Evolutionary conservation across 108 stramenopile species (phyloP).

Genomic region (Schizochytrium sp.): DNA sequence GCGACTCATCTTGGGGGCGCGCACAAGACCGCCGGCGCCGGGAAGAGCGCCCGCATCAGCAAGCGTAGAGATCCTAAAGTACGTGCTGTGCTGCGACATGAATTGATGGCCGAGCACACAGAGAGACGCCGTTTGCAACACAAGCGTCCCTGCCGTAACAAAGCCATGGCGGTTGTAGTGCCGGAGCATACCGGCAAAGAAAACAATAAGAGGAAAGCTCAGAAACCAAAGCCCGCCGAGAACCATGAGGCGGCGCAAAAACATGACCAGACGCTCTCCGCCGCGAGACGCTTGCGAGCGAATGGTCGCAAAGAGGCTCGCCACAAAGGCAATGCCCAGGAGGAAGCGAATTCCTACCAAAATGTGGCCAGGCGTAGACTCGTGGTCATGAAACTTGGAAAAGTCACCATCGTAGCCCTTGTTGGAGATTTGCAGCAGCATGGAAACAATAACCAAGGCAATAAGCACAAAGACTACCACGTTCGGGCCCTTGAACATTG

Average conservation of each 20-base stretch:
- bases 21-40: conserved; percentile 4
- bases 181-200: background rate
- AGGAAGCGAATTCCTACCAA: background rate
- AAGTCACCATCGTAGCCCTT: conserved; percentile 2
- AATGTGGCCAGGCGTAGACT: background rate
- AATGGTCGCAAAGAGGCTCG: background rate
- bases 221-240: conserved; percentile 3
- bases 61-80: background rate
- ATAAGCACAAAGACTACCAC: background rate
- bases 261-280: background rate
- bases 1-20: conserved; percentile 4
- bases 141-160: background rate
- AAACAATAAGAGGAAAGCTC: background rate
- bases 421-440: background rate
- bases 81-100: conserved; percentile 18
- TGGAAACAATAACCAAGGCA: background rate
- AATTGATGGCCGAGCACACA: background rate
- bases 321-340: background rate
- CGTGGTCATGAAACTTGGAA: background rate
- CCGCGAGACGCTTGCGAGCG: background rate
- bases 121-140: background rate
- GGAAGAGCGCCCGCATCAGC: background rate
- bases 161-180: background rate
- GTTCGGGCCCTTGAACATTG: background rate
- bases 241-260: background rate